Evolutionary conservation across 1,139 yeast genomes (phyloP).

Genomic region (Candida sanyaensis): DNA sequence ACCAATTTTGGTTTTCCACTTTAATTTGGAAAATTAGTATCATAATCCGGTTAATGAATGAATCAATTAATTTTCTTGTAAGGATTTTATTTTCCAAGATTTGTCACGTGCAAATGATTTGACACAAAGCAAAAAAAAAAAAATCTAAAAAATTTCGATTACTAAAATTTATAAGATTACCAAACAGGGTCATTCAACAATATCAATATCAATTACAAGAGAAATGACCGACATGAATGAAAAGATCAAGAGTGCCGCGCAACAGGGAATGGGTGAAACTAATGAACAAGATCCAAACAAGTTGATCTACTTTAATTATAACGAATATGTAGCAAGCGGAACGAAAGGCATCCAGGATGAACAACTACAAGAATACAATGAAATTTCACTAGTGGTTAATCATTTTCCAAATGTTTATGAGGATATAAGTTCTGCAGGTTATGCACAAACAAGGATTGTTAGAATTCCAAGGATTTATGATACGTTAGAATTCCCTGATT

Average conservation of each 20-base stretch:
- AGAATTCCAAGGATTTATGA: conserved; percentile 59
- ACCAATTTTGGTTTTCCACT: too few species aligned
- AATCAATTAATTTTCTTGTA: too few species aligned
- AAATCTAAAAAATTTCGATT: not conserved
- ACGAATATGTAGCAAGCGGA: conserved; percentile 53
- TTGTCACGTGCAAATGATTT: not conserved
- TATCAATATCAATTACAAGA: not conserved
- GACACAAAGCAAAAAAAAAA: not conserved
- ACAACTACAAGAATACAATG: conserved; percentile 3
- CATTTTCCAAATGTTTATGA: conserved; percentile 64
- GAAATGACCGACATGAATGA: conserved; percentile 3
- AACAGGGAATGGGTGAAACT: not conserved
- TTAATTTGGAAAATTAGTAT: too few species aligned
- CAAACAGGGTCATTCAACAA: not conserved
- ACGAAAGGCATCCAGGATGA: conserved; percentile 11
- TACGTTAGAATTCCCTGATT: conserved; percentile 28
- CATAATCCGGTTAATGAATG: too few species aligned
- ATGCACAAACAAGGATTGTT: conserved; percentile 53
- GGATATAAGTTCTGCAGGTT: conserved; percentile 25
- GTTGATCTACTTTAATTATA: conserved; percentile 61
- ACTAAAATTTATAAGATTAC: not conserved
- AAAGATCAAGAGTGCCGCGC: not conserved
- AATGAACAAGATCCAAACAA: conserved; percentile 2
- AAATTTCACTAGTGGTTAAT: conserved; percentile 46
- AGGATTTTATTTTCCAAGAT: not conserved